These are phyloP conservation scores for Penicillium sp. DNA, from an alignment of 2,329 filamentous ascomycete species.

Conservation along the genomic window DNA sequence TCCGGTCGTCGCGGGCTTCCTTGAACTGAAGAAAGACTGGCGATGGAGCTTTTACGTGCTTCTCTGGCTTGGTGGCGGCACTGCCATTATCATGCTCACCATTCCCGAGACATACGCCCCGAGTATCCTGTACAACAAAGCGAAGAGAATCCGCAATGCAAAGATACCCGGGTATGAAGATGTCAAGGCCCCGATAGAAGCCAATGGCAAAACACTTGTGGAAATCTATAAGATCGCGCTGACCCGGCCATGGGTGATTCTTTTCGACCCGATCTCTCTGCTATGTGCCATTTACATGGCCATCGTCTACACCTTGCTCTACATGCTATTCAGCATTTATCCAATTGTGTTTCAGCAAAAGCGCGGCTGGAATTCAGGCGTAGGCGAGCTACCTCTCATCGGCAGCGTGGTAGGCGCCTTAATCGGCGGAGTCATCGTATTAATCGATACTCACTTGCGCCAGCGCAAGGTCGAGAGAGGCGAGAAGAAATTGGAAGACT, in stretches of 20 bases:
- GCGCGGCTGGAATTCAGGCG: slow-evolving; percentile 51
- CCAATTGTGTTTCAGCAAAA: slow-evolving; percentile 48
- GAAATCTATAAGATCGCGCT: slow-evolving; percentile 50
- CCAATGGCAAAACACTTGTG: slow-evolving; percentile 40
- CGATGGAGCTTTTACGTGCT: slow-evolving; percentile 44
- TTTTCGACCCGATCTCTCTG: slow-evolving; percentile 51
- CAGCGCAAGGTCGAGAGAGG: slow-evolving; percentile 28
- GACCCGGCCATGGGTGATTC: slow-evolving; percentile 51
- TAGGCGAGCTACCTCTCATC: slow-evolving; percentile 49
- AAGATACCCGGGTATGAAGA: slow-evolving; percentile 50
- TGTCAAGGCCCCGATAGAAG: slow-evolving; percentile 48
- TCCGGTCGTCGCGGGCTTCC: slow-evolving; percentile 53
- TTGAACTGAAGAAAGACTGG: slow-evolving; percentile 50
- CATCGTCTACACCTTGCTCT: slow-evolving; percentile 50
- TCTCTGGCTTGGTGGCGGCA: slow-evolving; percentile 35
- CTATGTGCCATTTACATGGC: slow-evolving; percentile 50
- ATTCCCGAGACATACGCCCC: slow-evolving; percentile 55
- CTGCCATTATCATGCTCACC: slow-evolving; percentile 47
- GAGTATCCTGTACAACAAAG: slow-evolving; percentile 50
- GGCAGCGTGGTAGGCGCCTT: slow-evolving; percentile 20
- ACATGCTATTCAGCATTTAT: slow-evolving; percentile 57
- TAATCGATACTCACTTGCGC: slow-evolving; percentile 38
- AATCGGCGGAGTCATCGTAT: slow-evolving; percentile 29
- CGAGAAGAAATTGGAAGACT: slow-evolving; percentile 23
- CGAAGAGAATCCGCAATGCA: slow-evolving; percentile 46